Base-by-base conservation (phyloP, 768 basidiomycete genomes). In the Boletus sp. region DNA sequence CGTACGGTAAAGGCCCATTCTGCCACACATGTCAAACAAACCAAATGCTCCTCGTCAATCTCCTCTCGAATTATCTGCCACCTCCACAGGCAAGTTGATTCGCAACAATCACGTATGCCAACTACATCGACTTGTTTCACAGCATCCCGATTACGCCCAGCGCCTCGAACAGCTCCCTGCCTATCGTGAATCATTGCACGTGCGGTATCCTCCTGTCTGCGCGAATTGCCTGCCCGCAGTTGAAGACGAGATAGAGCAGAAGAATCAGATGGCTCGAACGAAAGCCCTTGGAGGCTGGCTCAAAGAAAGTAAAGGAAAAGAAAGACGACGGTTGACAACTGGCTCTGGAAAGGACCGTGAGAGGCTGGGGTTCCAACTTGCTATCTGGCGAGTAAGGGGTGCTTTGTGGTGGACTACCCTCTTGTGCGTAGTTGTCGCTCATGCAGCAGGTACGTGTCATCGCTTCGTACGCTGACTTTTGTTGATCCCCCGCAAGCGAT, bases 1-100 rank as follows among this genome's bases (percentile, higher is more conserved):
- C 77, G 54, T 88, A 87, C 56, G 63, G 61, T 53, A 78, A 76
- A 29, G 77, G 81, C 1, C 81, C 83, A 8, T 95, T 96, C 75
- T 98, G 94, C 73, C 86, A 89, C 63, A 84, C 83, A 7, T 97
- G 95, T 70, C 86, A 89, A 64, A 90, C 92, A n/a, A 98, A 98
- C 72, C 94, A 97, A 67, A 87, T 85, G 77, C 80, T 98, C 39
- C 77, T 93, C 52, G 77, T 90, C 58, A 92, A 94, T 71, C 82
- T 98, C 54, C 75, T 98, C 33, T 90, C 94, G 15, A 94, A 90
- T 64, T 98, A 95, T 71, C 80, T 96, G 1, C 94, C 94, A 10
- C 75, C 83, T 28, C 81, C 85, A n/a, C 80, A 82, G 57, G 93
- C 93, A 67, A 63, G 87, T 58, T 29, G 7, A 17, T 15, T 45